These are phyloP conservation scores for Passiflora organensis DNA, from an alignment of 345 rosid genomes.

Conservation along the genomic window DNA sequence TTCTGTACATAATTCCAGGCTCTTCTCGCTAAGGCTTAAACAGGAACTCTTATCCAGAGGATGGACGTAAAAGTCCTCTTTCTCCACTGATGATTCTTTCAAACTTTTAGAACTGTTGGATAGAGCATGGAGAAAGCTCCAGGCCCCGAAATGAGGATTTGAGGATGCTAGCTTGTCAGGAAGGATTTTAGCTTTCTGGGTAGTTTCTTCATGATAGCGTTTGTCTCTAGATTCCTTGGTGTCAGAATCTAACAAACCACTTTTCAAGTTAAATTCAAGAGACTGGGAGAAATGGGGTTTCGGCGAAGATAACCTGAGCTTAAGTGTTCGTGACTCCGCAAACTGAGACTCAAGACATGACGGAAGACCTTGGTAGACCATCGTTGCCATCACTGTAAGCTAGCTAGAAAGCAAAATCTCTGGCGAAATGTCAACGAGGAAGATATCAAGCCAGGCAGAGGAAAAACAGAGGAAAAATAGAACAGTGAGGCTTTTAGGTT, in stretches of 20 bases:
- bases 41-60: conserved; percentile 41
- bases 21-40: conserved; percentile 53
- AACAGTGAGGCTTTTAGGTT: background rate
- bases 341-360: conserved; percentile 52
- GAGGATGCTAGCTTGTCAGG: conserved; percentile 10
- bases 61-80: conserved; percentile 33
- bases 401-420: background rate
- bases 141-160: conserved; percentile 26
- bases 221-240: conserved; percentile 17
- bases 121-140: conserved; percentile 53
- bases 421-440: background rate
- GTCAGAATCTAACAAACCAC: conserved; percentile 24
- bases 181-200: background rate
- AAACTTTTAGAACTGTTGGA: conserved; percentile 19
- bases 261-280: conserved; percentile 31
- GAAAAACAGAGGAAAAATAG: conserved; percentile 21
- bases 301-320: conserved; percentile 56
- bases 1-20: conserved; percentile 82
- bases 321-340: conserved; percentile 47
- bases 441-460: conserved; percentile 15
- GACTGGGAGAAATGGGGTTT: conserved; percentile 33
- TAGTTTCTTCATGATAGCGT: conserved; percentile 13
- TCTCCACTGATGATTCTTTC: conserved; percentile 15
- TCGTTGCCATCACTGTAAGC: conserved; percentile 46
- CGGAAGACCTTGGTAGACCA: conserved; percentile 56